Evolutionary conservation across 2,329 filamentous ascomycete genomes (phyloP).

Genomic region (Aspergillus pseudoglaucus): DNA sequence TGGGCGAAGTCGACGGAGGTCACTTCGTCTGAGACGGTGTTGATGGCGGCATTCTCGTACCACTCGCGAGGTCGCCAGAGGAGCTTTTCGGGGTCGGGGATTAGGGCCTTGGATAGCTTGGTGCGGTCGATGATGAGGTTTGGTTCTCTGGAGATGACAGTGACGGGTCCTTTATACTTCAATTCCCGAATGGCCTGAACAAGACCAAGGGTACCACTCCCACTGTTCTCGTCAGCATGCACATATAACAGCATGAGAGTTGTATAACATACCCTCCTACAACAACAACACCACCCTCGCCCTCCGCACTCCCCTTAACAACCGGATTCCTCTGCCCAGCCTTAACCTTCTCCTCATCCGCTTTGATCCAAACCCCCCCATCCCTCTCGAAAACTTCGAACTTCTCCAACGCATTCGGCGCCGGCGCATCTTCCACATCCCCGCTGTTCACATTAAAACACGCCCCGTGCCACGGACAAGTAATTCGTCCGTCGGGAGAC

Average conservation of each 20-base stretch:
- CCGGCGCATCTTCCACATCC: slow-evolving; percentile 92
- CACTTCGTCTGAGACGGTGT: slow-evolving; percentile 55
- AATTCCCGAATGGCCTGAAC: slow-evolving; percentile 76
- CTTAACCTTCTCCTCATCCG: slow-evolving; percentile 73
- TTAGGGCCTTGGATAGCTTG: slow-evolving; percentile 89
- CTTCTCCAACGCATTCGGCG: slow-evolving; percentile 73
- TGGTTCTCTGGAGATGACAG: slow-evolving; percentile 75
- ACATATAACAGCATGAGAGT: not conserved
- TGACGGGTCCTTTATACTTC: slow-evolving; percentile 73
- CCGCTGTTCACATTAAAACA: slow-evolving; percentile 88
- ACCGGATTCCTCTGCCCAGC: slow-evolving; percentile 66
- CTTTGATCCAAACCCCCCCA: slow-evolving; percentile 76
- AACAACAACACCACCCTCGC: slow-evolving; percentile 62
- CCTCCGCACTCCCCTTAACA: slow-evolving; percentile 59
- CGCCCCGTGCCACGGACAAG: slow-evolving; percentile 95
- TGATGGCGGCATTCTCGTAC: slow-evolving; percentile 60
- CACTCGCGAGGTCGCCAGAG: slow-evolving; percentile 70
- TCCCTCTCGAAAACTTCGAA: slow-evolving; percentile 78
- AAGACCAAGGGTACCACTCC: slow-evolving; percentile 73
- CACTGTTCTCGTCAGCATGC: slow-evolving; percentile 41
- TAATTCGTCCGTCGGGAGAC: slow-evolving; percentile 72
- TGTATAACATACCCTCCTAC: slow-evolving; percentile 56
- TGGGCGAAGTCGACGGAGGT: slow-evolving; percentile 67
- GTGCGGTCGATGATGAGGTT: slow-evolving; percentile 86
- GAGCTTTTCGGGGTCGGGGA: slow-evolving; percentile 73